Conservation (phyloP, 2,329 filamentous ascomycete species). For the Neoascochyta sp. region DNA sequence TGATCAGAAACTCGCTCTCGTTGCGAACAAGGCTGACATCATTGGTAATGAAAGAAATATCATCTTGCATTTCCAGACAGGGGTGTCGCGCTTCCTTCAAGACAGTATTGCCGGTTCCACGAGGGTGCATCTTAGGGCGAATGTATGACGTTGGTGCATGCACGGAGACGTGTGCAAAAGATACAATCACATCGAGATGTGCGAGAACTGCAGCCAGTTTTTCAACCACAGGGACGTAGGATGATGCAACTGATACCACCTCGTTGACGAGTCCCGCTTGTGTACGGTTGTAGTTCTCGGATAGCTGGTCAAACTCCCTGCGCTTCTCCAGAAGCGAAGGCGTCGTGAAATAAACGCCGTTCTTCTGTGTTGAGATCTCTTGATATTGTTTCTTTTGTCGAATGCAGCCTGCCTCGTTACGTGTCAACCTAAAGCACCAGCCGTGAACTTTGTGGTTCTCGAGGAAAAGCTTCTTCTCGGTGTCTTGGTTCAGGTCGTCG, state of each 20-base stretch:
- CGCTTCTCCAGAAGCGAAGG: slow-evolving; percentile 73
- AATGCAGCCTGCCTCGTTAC: slow-evolving; percentile 87
- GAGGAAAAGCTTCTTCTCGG: slow-evolving; percentile 97
- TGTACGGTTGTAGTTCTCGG: slow-evolving; percentile 90
- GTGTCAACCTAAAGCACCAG: slow-evolving; percentile 91
- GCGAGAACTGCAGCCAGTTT: slow-evolving; percentile 82
- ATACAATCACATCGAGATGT: slow-evolving; percentile 91
- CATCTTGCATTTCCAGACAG: slow-evolving; percentile 98
- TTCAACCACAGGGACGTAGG: slow-evolving; percentile 91
- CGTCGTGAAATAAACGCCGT: slow-evolving; percentile 97
- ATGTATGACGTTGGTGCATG: slow-evolving; percentile 91
- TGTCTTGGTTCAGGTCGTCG: slow-evolving; percentile 79
- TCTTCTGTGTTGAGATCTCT: slow-evolving; percentile 97
- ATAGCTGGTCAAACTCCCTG: slow-evolving; percentile 89
- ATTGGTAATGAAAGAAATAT: slow-evolving; percentile 97
- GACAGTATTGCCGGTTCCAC: slow-evolving; percentile 81
- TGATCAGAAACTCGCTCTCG: slow-evolving; percentile 86
- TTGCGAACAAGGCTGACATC: slow-evolving; percentile 78
- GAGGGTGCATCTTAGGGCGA: slow-evolving; percentile 81
- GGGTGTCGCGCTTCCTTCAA: slow-evolving; percentile 93
- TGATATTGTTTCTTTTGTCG: slow-evolving; percentile 86
- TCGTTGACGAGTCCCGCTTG: slow-evolving; percentile 88
- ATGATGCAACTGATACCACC: slow-evolving; percentile 88
- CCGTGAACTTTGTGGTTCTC: slow-evolving; percentile 95
- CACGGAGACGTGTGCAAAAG: slow-evolving; percentile 87